Base-by-base conservation (phyloP, 306 rosid genomes). In the Malus sylvestris region DNA sequence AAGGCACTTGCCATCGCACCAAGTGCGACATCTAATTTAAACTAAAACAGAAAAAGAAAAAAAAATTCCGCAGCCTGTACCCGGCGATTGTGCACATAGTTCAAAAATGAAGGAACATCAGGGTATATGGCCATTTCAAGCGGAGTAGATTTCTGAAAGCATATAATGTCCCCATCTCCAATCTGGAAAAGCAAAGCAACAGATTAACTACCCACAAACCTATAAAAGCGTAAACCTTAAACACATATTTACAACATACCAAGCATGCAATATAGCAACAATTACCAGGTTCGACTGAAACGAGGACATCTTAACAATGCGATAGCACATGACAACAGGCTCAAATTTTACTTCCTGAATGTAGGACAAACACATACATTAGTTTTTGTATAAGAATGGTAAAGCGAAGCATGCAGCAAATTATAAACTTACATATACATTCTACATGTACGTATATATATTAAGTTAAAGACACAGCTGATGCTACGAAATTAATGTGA, bases 121-220 rank as follows among this genome's bases (percentile, higher is more conserved):
- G 98, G 88, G 77, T 88, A 91, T 25, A 25, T 87, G 75, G 75
- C 86, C 42, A 75, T 80, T 57, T 76, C 87, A 74, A 69, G 74
- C 38, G 78, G 74, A 70, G 84, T 67, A 78, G 83, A 67, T 78
- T 90, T 94, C 87, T 94, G 97, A 79, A 88, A 86, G 88, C 98
- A 94, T 75, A 94, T 88, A 78, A 94, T 94, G 82, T 94, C 98
- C 63, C 98, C 98, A 63, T 91, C 96, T 83, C 90, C 97, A 76
- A 94, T 85, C 98, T 94, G 86, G 35, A 85, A 82, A 82, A 49
- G 65, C 62, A 67, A 63, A 23, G 64, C 25, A 67, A 6, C 55
- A 14, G 14, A 27, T 67, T 22, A 79, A 30, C 61, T 9, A 57
- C 58, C 65, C 61, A 16, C 51, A 63, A 44, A 18, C 25, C 22